Base-by-base conservation (phyloP, 2,329 filamentous ascomycete species). In the Colletotrichum tamarilloi region DNA sequence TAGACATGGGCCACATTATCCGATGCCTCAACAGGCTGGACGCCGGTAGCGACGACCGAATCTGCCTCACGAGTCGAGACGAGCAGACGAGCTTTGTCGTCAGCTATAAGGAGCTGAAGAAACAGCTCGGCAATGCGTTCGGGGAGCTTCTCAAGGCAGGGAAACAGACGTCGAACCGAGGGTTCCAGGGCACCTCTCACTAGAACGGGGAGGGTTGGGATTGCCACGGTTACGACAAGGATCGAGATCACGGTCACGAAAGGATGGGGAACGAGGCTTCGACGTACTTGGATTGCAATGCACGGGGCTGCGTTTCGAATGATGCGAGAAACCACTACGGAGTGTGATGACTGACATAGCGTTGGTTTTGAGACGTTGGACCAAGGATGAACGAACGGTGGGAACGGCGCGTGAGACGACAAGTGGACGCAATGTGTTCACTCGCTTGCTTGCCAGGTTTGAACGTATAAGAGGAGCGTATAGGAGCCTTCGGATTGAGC, bases 11-110 rank as follows among this genome's bases (percentile, higher is more conserved):
- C 3, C 95, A 98, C 84, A 94, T 98, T 75, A 82, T 99, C 58
- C 90, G 89, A 30, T 96, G 93, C 79, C 84, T 99, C 77, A 98
- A 97, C 84, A 98, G 98, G 81, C 86, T 99, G 66, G 97, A 99
- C 83, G 94, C 95, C 0, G 97, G 95, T 0, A 91, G 90, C 2
- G 95, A 97, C 30, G 97, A 99, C 82, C 93, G 92, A 82, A 90
- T 99, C 62, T 93, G 92, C 76, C 85, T 99, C 66, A 92, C 95
- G 28, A 98, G 94, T 81, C 90, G 96, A 68, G 96, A 99, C 82
- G 94, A 98, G 79, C 94, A 98, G 82, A 97, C 92, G 67, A 92
- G 93, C 75, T 93, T 98, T 79, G 89, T 98, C 68, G 92, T 98
- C 73, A 96, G 91, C 76, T 99, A 97, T 82, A 94, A 94, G 81